These are phyloP conservation scores for Neurospora sp. DNA, from an alignment of 495 filamentous ascomycete species.

Conservation along the genomic window DNA sequence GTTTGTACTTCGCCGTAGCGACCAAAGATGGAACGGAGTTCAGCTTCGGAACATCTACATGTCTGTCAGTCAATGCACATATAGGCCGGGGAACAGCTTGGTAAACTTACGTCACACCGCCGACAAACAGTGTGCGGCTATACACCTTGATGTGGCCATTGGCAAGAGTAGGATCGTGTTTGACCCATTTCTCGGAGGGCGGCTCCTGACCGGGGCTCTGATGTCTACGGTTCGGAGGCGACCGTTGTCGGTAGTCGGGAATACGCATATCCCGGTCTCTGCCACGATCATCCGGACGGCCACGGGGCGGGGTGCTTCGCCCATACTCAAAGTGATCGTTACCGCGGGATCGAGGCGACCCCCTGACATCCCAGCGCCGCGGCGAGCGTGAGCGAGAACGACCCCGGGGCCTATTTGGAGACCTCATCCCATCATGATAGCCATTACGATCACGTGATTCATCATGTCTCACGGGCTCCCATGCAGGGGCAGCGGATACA, in stretches of 20 bases:
- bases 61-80: constrained; percentile 8
- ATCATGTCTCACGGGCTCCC: constrained; percentile 28
- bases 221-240: constrained; percentile 53
- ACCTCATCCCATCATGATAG: constrained; percentile 39
- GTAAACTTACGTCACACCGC: constrained; percentile 75
- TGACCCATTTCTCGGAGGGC: constrained; percentile 57
- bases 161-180: constrained; percentile 65
- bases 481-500: constrained; percentile 22
- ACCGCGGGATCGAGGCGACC: constrained; percentile 30
- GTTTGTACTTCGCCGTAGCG: constrained; percentile 83
- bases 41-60: constrained; percentile 61
- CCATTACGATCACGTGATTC: constrained; percentile 56
- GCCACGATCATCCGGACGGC: constrained; percentile 49
- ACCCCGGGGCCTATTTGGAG: constrained; percentile 51
- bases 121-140: constrained; percentile 91
- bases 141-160: constrained; percentile 79
- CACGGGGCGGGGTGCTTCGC: constrained; percentile 28
- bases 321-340: constrained; percentile 33
- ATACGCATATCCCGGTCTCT: constrained; percentile 45
- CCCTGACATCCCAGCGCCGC: constrained; percentile 50
- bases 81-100: constrained; percentile 8
- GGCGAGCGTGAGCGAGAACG: constrained; percentile 67
- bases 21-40: constrained; percentile 67
- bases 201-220: constrained; percentile 42
- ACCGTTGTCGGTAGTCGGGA: constrained; percentile 75